A percentile compares a stretch with the other conserved stretches of the same genome.
Conservation (phyloP, 139 green algal genomes). For the Chlorella vulgaris region DNA sequence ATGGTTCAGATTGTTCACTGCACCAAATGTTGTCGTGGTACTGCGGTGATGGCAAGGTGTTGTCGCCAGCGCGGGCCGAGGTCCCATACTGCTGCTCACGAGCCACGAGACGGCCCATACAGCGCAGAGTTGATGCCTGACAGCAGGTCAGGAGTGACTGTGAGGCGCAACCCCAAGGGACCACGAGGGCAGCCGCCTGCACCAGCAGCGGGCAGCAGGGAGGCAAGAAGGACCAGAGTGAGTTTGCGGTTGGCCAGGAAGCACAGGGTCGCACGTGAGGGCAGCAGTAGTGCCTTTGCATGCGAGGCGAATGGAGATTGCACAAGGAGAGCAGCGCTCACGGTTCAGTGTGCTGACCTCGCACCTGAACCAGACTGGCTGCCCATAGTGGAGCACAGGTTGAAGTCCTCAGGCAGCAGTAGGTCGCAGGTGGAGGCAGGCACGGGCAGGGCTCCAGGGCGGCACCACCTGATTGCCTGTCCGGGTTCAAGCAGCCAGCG, state of each 20-base stretch:
- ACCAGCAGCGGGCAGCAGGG: not conserved
- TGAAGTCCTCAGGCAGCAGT: slow-evolving; percentile 29
- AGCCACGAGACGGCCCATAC: not conserved
- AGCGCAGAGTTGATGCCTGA: not conserved
- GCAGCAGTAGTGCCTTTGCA: not conserved
- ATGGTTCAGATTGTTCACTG: too few species aligned
- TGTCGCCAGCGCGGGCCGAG: too few species aligned
- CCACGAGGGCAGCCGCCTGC: not conserved
- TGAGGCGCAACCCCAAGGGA: not conserved
- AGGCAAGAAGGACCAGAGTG: too few species aligned
- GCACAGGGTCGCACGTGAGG: too few species aligned
- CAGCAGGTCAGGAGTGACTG: slow-evolving; percentile 15
- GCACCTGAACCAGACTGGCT: not conserved
- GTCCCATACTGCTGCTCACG: too few species aligned
- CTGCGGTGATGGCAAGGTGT: too few species aligned
- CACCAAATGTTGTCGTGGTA: too few species aligned
- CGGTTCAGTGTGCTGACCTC: not conserved
- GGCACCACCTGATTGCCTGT: slow-evolving; percentile 16
- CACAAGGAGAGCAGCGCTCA: not conserved
- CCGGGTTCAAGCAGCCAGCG: not conserved
- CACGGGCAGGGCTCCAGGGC: slow-evolving; percentile 7
- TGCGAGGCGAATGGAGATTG: too few species aligned
- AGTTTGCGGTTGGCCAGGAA: too few species aligned
- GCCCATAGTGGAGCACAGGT: too few species aligned
- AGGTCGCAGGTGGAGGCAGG: slow-evolving; percentile 3